Evolutionary conservation across 495 filamentous ascomycete species (phyloP), one percentile per base, ranked within the genome.

Genomic region (Aspergillus sparsus): DNA sequence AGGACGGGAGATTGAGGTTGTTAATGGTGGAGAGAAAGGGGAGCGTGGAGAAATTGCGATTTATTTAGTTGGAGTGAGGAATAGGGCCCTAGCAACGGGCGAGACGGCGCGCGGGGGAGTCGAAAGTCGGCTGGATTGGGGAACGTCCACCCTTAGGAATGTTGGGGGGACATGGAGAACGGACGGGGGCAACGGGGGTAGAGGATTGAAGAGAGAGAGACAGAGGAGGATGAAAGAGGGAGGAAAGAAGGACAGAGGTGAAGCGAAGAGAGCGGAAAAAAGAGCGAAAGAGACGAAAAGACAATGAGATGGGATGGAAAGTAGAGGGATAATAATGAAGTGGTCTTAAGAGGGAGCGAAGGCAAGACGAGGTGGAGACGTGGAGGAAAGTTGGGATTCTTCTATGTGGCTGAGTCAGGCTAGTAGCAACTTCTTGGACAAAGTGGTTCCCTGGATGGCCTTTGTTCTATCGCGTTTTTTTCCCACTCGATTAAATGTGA

Each of bases 81-180:
- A 49, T 31, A 41, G 55, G 31, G 35, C 32, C 60, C 52, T 31
- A 55, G 54, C 39, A 61, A 65, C 57, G 51, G 66, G 55, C 52
- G 41, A 56, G 53, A 57, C 16, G 31, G 58, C 52, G 50, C 41
- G 58, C 39, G 49, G 57, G 58, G 60, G 65, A 54, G 58, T 46
- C 32, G 55, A 49, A 27, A 57, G 44, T 32, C 55, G 63, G 66
- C 49, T 61, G 63, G 60, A 53, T 56, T 46, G 54, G 51, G 58
- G 54, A 63, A 62, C 41, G 62, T 46, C 67, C 65, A 66, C 71
- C 65, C 66, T 64, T 64, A 67, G 65, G 57, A 65, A 68, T 55
- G 45, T 61, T 52, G 57, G 57, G 58, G 64, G 52, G 53, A 49
- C 61, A 56, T 64, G 66, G 70, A 33, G 35, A 39, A 60, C 27